Percentiles rank a stretch among this genome's conserved stretches.
These are phyloP conservation scores for Rhodamnia argentea DNA, from an alignment of 345 rosid species.

Conservation along the genomic window DNA sequence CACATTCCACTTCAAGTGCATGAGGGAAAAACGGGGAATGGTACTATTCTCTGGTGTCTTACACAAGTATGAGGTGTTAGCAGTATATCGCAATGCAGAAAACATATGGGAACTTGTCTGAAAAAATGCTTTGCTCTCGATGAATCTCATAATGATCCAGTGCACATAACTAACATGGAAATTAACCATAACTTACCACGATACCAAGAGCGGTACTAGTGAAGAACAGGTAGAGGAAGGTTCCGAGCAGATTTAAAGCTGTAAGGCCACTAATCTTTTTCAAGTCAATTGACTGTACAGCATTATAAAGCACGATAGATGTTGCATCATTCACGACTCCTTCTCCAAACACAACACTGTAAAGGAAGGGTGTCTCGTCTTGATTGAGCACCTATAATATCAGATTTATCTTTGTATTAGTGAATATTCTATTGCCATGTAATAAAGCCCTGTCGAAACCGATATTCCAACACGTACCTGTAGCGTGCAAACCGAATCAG, in stretches of 20 bases:
- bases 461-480: constrained; percentile 25
- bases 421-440: background rate
- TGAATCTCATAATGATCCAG: background rate
- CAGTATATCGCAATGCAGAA: background rate
- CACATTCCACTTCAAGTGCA: background rate
- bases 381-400: constrained; percentile 56
- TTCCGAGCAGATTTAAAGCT: constrained; percentile 35
- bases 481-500: constrained; percentile 73
- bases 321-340: constrained; percentile 84
- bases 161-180: background rate
- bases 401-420: background rate
- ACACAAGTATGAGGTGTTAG: background rate
- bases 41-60: background rate
- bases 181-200: constrained; percentile 29
- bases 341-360: constrained; percentile 65
- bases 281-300: constrained; percentile 44
- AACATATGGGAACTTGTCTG: background rate
- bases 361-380: constrained; percentile 74
- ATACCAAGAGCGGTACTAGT: constrained; percentile 51
- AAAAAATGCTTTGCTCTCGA: background rate
- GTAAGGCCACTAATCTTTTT: constrained; percentile 17
- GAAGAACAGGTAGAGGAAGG: constrained; percentile 58
- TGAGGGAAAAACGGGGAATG: background rate
- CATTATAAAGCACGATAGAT: constrained; percentile 61
- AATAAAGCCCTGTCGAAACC: background rate